A percentile compares a stretch with the other conserved stretches of the same genome.
phyloP scores from a whole-genome alignment of 495 filamentous ascomycete species.

The Hapsidospora chrysogenum region DNA sequence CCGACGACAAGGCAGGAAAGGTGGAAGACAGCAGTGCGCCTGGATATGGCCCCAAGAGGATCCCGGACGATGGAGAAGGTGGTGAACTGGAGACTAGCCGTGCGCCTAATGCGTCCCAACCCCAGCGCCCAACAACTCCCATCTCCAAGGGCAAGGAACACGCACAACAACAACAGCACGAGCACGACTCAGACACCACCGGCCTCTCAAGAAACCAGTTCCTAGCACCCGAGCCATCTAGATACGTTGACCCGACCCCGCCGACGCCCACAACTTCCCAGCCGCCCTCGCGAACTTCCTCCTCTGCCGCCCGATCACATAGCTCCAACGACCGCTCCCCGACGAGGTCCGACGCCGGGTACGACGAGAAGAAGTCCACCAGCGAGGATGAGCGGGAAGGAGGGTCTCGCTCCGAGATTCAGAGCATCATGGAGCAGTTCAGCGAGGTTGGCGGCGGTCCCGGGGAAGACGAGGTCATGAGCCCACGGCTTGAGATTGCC shows the following conservation, averaged over 20 bases:
- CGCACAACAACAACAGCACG: no score
- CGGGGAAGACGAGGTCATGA: conserved; percentile 63
- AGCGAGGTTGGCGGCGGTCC: conserved; percentile 48
- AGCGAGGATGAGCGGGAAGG: conserved; percentile 43
- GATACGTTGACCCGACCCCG: conserved; percentile 48
- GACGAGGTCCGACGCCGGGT: conserved; percentile 36
- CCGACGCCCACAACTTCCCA: conserved; percentile 36
- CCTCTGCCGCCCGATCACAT: conserved; percentile 15
- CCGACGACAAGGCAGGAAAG: no score
- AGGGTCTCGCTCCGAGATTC: conserved; percentile 73
- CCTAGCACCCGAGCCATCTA: conserved; percentile 19
- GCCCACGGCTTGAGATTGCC: conserved; percentile 56
- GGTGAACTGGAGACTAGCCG: no score
- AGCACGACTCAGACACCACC: no score
- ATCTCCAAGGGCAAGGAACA: no score
- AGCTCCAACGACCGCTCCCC: conserved; percentile 32
- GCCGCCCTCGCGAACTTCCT: conserved; percentile 31
- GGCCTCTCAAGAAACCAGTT: conserved; percentile 12
- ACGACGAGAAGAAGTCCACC: conserved; percentile 29
- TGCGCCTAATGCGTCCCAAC: no score
- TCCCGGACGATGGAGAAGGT: no score
- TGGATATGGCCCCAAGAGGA: no score
- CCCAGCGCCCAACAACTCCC: no score
- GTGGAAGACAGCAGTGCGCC: no score
- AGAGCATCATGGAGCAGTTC: conserved; percentile 88